Evolutionary conservation across 805 yeast species (phyloP).

Genomic region (Zygosaccharomyces lentus): DNA sequence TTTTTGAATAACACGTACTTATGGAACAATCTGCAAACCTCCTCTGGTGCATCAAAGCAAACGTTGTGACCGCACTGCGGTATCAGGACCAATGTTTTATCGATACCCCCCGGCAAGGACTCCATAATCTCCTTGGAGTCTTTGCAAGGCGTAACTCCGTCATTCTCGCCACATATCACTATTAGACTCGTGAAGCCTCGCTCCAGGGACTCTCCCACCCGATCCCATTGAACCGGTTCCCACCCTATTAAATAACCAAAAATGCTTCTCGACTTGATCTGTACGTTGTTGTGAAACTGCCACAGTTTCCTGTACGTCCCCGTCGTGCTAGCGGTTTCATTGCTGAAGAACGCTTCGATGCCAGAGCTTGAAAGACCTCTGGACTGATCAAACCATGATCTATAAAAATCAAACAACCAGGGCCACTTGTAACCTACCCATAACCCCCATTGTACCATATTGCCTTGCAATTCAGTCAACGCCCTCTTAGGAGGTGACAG

Average conservation of each 20-base stretch:
- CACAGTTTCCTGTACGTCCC: conserved; percentile 24
- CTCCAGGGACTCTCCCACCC: conserved; percentile 3
- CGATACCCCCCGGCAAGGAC: conserved; percentile 6
- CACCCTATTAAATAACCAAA: conserved; percentile 32
- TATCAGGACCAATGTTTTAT: conserved; percentile 12
- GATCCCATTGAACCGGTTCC: conserved; percentile 27
- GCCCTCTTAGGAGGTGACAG: conserved; percentile 46
- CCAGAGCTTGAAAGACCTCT: conserved; percentile 33
- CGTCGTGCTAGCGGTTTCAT: conserved; percentile 12
- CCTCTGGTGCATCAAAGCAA: conserved; percentile 25
- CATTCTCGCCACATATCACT: conserved; percentile 26
- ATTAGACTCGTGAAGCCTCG: conserved; percentile 5
- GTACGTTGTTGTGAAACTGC: conserved; percentile 31
- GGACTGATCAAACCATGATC: conserved; percentile 29
- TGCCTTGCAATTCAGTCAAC: conserved; percentile 17
- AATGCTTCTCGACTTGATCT: conserved; percentile 28
- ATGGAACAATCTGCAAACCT: conserved; percentile 10
- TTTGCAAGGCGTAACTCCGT: conserved; percentile 23
- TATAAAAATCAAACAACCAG: conserved; percentile 28
- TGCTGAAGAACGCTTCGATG: conserved; percentile 25
- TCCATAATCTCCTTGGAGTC: conserved; percentile 11
- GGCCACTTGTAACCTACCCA: conserved; percentile 20
- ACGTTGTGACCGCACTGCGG: conserved; percentile 28
- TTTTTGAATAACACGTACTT: background rate
- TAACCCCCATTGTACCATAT: conserved; percentile 16